Evolutionary conservation across 306 rosid species (phyloP).

Genomic region (Castanea sativa): DNA sequence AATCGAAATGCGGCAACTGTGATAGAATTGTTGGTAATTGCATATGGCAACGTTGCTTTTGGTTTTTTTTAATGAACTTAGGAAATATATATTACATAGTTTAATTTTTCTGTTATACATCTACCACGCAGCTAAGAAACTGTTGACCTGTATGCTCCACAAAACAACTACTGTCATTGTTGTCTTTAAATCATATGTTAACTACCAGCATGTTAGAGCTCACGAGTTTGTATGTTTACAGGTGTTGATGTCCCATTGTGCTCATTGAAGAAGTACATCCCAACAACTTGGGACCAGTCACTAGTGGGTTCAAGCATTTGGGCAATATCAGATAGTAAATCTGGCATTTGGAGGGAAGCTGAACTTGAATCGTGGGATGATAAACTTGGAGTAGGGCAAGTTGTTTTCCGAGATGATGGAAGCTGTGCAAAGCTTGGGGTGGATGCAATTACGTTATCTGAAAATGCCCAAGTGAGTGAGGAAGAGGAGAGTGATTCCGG

Average conservation of each 20-base stretch:
- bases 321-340: conserved; percentile 62
- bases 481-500: conserved; percentile 62
- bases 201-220: conserved; percentile 8
- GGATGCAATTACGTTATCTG: conserved; percentile 64
- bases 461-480: conserved; percentile 52
- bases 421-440: conserved; percentile 61
- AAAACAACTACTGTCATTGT: background rate
- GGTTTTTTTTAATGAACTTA: background rate
- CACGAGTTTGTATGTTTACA: conserved; percentile 29
- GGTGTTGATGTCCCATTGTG: conserved; percentile 73
- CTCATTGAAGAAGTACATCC: conserved; percentile 65
- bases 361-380: conserved; percentile 92
- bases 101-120: background rate
- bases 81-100: background rate
- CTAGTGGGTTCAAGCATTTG: conserved; percentile 72
- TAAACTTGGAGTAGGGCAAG: conserved; percentile 55
- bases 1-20: background rate
- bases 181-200: background rate
- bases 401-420: conserved; percentile 84
- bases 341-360: conserved; percentile 84
- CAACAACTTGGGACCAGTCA: conserved; percentile 71
- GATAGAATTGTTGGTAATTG: background rate
- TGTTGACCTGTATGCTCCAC: background rate
- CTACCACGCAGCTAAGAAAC: background rate
- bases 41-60: background rate